Percentiles rank a stretch among this genome's conserved stretches.
phyloP scores from a whole-genome alignment of 495 filamentous ascomycete genomes.

The Penicillium alfredii region DNA sequence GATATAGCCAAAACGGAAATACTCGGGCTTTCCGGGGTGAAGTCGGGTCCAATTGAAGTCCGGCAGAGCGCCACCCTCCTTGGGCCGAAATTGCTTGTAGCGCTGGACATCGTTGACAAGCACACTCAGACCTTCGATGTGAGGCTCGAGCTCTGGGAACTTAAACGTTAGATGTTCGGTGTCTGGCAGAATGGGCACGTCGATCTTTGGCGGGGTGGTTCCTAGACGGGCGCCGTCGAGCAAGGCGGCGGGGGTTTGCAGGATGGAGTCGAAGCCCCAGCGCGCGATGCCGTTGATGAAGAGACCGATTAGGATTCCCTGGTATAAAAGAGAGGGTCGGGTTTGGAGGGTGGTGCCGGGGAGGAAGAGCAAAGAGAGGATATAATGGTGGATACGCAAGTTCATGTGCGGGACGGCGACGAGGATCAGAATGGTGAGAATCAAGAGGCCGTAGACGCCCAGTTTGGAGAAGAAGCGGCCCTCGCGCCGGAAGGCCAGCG shows the following conservation, averaged over 20 bases:
- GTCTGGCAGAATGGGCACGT: conserved; percentile 20
- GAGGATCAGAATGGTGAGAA: conserved; percentile 36
- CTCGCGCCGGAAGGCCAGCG: conserved; percentile 61
- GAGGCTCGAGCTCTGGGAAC: conserved; percentile 30
- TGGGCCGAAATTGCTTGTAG: conserved; percentile 38
- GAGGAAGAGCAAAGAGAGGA: conserved; percentile 53
- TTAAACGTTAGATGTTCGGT: conserved; percentile 40
- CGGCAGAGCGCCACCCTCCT: conserved; percentile 28
- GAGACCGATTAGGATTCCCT: conserved; percentile 55
- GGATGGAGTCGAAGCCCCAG: conserved; percentile 60
- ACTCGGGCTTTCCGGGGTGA: conserved; percentile 51
- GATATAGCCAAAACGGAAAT: conserved; percentile 78
- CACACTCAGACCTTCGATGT: conserved; percentile 51
- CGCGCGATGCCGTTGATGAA: conserved; percentile 62
- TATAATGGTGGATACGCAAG: conserved; percentile 62
- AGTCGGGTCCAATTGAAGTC: conserved; percentile 42
- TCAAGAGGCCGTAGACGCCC: conserved; percentile 56
- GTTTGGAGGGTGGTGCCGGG: conserved; percentile 55
- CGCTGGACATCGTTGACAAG: conserved; percentile 57
- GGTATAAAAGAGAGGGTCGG: conserved; percentile 51
- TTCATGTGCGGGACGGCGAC: conserved; percentile 52
- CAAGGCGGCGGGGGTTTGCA: conserved; percentile 50
- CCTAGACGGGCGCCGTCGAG: conserved; percentile 46
- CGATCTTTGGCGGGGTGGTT: conserved; percentile 40
- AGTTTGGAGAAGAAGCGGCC: conserved; percentile 58